Base-by-base conservation (phyloP, 306 rosid genomes). In the Pyrus betulifolia region DNA sequence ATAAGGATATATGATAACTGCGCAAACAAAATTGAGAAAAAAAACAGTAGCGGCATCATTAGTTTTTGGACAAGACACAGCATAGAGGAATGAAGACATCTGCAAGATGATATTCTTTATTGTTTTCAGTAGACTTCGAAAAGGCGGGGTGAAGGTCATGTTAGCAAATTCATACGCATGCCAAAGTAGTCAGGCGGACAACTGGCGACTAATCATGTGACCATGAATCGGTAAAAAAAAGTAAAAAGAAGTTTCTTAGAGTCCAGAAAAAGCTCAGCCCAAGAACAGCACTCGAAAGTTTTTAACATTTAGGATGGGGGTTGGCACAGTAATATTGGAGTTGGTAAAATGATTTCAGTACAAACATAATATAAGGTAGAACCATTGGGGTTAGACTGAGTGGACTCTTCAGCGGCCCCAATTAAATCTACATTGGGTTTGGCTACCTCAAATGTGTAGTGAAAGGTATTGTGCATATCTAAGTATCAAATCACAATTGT, bases 1-100 rank as follows among this genome's bases (percentile, higher is more conserved):
- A 70, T 79, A 62, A 17, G 40, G 67, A 79, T 78, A 42, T 23
- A n/a, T 31, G 33, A n/a, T 8, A 22, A 76, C 66, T 69, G 40
- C 62, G 64, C 57, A 67, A 75, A 76, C 38, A 42, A 17, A 74
- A 33, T 3, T 44, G 42, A 5, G 7, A 57, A 59, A 35, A 59
- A 35, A 35, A 9, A 45, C 18, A 49, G 72, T 3, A 31, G 44
- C 30, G 1, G 28, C 11, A 8, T n/a, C 11, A 44, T 33, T 60
- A 38, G 23, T 10, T 12, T 66, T 25, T 18, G 57, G 19, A 59
- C 25, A 30, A 61, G 18, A 23, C 38, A 21, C 17, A 3, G 31
- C 9, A 38, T 15, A 17, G 18, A 19, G 70, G 15, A 61, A 18
- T 58, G 28, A 61, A 2, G 4, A 15, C 14, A 15, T 23, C 18